Base-by-base conservation (phyloP, 73 alveolate species). In the Paramecium sexaurelia region DNA sequence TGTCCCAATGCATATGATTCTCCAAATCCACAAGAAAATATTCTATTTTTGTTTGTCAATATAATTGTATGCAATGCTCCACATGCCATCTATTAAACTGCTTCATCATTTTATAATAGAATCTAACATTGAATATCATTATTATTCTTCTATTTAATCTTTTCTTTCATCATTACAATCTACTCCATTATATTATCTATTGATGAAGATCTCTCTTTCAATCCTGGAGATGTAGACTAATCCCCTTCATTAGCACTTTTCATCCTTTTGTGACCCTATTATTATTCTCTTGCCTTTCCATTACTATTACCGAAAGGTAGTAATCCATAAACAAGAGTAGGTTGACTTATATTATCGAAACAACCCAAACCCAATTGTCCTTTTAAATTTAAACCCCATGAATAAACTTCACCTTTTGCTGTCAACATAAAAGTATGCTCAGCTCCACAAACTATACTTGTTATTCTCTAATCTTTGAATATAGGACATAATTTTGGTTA, bases 341-440 rank as follows among this genome's bases (percentile, higher is more conserved):
- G 94, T 11, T 71, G 10, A 43, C n/a, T 41, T 3, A 43, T 22
- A 33, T 88, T 88, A 45, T 88, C 94, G n/a, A 88, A 88, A 41
- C 55, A 24, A 24, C 94, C 94, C 9, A 88, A n/a, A 17, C 94
- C 94, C 47, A 88, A 68, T 43, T 88, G 75, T 5, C 94, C 94
- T 41, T 88, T 88, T 41, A 88, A 88, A 88, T 88, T 88, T 66
- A 88, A 69, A 69, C 94, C 94, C 94, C 94, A 88, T 7, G 91
- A 55, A 69, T 88, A 88, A 3, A 88, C 94, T 69, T 88, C 94
- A n/a, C 94, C 94, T 68, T 88, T 68, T 0, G 91, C 78, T 29
- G 90, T 88, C 27, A 67, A 20, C 87, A 68, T 82, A 19, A 88
- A 88, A 7, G 94, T 88, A 17, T 88, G 94, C 29, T 88, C 94